Percentiles rank a stretch among this genome's conserved stretches.
phyloP scores from a whole-genome alignment of 2,329 filamentous ascomycete genomes.

The Aspergillus pseudonomiae region DNA sequence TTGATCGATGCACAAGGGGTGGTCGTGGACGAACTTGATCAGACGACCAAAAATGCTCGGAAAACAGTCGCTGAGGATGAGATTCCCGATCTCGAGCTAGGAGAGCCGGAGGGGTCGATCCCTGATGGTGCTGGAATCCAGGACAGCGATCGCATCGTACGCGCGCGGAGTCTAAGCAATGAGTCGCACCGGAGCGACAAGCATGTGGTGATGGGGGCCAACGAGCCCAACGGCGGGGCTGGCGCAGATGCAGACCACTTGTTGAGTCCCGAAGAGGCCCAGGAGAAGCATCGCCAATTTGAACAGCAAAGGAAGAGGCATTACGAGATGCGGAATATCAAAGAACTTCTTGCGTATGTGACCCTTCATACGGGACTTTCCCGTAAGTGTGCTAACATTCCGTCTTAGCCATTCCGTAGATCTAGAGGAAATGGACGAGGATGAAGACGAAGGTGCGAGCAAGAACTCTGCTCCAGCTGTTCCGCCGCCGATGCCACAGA shows the following conservation, averaged over 20 bases:
- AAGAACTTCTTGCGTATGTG: slow-evolving; percentile 75
- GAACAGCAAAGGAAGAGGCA: slow-evolving; percentile 92
- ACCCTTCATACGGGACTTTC: not conserved
- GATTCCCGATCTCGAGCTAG: slow-evolving; percentile 88
- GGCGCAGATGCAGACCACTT: slow-evolving; percentile 46
- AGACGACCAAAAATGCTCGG: slow-evolving; percentile 46
- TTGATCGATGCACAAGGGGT: slow-evolving; percentile 71
- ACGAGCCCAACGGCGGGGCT: slow-evolving; percentile 36
- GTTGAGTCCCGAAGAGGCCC: slow-evolving; percentile 71
- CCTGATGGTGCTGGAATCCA: slow-evolving; percentile 34
- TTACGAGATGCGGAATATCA: slow-evolving; percentile 98
- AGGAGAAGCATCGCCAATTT: slow-evolving; percentile 89
- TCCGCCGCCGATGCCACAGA: slow-evolving; percentile 36
- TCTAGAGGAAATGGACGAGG: slow-evolving; percentile 63
- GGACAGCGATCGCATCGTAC: slow-evolving; percentile 49
- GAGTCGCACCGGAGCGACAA: slow-evolving; percentile 60
- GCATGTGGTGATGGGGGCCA: slow-evolving; percentile 75
- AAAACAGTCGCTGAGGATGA: slow-evolving; percentile 66
- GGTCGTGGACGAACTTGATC: slow-evolving; percentile 68
- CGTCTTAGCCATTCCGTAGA: slow-evolving; percentile 62
- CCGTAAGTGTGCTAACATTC: slow-evolving; percentile 13
- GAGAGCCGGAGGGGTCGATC: slow-evolving; percentile 81
- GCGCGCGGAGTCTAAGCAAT: slow-evolving; percentile 44
- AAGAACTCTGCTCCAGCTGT: slow-evolving; percentile 21
- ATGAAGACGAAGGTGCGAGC: slow-evolving; percentile 54